phyloP scores from a whole-genome alignment of 2,329 filamentous ascomycete species.

The Colletotrichum sp. region DNA sequence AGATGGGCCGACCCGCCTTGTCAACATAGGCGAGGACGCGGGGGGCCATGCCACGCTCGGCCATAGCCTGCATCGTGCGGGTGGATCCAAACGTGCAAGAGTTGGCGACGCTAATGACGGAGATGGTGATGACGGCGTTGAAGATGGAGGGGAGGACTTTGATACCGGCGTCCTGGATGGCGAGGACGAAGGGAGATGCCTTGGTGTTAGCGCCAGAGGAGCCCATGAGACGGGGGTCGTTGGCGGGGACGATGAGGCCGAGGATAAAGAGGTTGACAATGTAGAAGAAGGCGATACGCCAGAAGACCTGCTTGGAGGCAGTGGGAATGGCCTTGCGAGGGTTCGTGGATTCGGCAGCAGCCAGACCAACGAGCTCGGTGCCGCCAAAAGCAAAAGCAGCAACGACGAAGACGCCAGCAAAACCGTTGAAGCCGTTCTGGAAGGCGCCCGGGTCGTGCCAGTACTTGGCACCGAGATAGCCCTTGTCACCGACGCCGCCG shows the following conservation, averaged over 20 bases:
- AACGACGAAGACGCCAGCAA: constrained; percentile 24
- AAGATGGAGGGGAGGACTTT: constrained; percentile 55
- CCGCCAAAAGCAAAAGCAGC: constrained; percentile 25
- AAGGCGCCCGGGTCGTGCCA: constrained; percentile 26
- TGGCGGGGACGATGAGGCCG: constrained; percentile 24
- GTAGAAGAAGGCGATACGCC: constrained; percentile 27
- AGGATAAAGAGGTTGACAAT: constrained; percentile 25
- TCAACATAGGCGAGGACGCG: constrained; percentile 65
- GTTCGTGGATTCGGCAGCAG: constrained; percentile 26
- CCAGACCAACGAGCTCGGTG: constrained; percentile 28
- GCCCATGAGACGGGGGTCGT: constrained; percentile 23
- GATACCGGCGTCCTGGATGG: constrained; percentile 55
- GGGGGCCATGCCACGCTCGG: constrained; percentile 57
- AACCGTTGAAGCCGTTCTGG: constrained; percentile 27
- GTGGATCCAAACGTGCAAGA: constrained; percentile 56
- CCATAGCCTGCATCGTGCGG: constrained; percentile 55
- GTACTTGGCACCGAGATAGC: constrained; percentile 25
- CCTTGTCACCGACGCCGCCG: constrained; percentile 21
- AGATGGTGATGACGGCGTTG: constrained; percentile 55
- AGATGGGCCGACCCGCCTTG: constrained; percentile 62
- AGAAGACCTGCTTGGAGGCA: constrained; percentile 28
- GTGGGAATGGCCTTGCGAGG: constrained; percentile 27
- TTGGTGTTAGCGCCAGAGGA: constrained; percentile 44
- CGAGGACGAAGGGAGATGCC: constrained; percentile 56
- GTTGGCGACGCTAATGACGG: constrained; percentile 57